Conservation (phyloP, 2,329 filamentous ascomycete species). For the Pyrenophora tritici-repentis region DNA sequence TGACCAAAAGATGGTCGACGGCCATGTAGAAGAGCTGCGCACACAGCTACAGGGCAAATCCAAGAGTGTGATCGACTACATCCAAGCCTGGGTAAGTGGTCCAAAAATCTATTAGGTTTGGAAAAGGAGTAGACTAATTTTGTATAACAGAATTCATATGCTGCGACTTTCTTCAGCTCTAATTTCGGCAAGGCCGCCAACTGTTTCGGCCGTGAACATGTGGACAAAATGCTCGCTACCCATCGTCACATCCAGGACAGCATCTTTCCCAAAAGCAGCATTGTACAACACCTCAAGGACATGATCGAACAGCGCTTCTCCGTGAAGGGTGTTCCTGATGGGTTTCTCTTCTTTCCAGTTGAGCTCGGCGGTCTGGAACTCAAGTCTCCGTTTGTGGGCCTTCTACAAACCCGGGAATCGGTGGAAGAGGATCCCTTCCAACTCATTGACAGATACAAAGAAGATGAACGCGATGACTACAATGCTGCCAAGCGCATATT, state of each 20-base stretch:
- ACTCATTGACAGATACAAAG: constrained; percentile 50
- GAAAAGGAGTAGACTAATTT: not conserved
- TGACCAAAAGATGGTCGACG: constrained; percentile 41
- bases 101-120: not conserved
- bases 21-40: constrained; percentile 37
- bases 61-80: constrained; percentile 42
- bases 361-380: constrained; percentile 58
- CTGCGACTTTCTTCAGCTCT: constrained; percentile 57
- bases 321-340: constrained; percentile 54
- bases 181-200: constrained; percentile 60
- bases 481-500: constrained; percentile 36
- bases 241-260: constrained; percentile 56
- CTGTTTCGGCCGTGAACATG: constrained; percentile 58
- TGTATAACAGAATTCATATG: constrained; percentile 59
- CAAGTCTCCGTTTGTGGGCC: constrained; percentile 56
- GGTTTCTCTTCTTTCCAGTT: constrained; percentile 59
- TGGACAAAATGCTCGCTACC: constrained; percentile 58
- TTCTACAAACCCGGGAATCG: constrained; percentile 51
- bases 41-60: constrained; percentile 36
- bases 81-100: constrained; percentile 27
- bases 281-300: constrained; percentile 49
- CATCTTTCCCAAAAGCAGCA: constrained; percentile 50
- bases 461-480: constrained; percentile 46
- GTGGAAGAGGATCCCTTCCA: constrained; percentile 45
- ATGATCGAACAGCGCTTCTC: constrained; percentile 60